A percentile compares a stretch with the other conserved stretches of the same genome.
These are phyloP conservation scores for Colletotrichum theobromicola DNA, from an alignment of 2,329 filamentous ascomycete species.

Conservation along the genomic window DNA sequence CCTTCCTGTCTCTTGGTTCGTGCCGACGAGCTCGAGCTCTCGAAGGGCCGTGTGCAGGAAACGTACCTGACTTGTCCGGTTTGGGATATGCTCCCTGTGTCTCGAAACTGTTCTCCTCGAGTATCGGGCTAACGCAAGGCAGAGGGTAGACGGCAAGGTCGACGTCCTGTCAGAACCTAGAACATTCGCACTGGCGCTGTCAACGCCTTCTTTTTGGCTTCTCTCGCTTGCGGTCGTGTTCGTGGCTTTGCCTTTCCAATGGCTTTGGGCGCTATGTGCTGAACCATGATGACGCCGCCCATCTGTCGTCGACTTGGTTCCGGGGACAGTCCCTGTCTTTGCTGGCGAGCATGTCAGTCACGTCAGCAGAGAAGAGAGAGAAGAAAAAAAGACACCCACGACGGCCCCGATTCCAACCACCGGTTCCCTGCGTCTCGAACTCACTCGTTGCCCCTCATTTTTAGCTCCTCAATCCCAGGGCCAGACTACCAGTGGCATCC, in stretches of 20 bases:
- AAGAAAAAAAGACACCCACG: neutral
- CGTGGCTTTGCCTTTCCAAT: neutral
- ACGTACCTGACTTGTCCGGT: constrained; percentile 15
- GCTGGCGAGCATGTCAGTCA: neutral
- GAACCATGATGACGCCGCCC: neutral
- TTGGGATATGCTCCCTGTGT: constrained; percentile 7
- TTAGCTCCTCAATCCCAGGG: neutral
- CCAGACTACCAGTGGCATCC: constrained; percentile 2
- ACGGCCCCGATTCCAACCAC: neutral
- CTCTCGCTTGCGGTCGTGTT: neutral
- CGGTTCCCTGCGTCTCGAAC: neutral
- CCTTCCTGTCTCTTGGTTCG: neutral
- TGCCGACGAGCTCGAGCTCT: neutral
- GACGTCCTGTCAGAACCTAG: constrained; percentile 7
- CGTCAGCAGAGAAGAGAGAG: neutral
- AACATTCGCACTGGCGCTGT: constrained; percentile 10
- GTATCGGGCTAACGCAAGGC: constrained; percentile 10
- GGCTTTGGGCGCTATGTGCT: neutral
- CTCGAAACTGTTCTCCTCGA: neutral
- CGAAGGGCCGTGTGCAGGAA: neutral
- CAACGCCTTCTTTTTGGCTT: neutral
- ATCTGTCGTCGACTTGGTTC: neutral
- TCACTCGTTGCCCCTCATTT: constrained; percentile 6
- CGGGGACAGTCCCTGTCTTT: neutral
- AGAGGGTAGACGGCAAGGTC: neutral